Evolutionary conservation across 805 yeast species (phyloP).

Genomic region (Ogataea nonfermentans): DNA sequence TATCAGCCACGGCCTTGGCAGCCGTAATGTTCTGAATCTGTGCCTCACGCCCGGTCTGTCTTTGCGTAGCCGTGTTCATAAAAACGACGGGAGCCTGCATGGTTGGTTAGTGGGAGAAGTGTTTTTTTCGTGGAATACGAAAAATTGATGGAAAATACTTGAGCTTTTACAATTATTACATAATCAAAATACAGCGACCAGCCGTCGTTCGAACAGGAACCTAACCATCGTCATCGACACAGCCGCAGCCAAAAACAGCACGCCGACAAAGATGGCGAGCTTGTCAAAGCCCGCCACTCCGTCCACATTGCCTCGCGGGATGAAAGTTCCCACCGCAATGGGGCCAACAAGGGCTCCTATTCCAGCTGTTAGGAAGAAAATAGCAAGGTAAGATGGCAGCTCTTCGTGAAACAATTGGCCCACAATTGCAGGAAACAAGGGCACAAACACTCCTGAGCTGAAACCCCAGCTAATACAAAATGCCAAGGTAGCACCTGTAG

Average conservation of each 20-base stretch:
- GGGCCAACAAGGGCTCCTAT: constrained; percentile 37
- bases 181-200: constrained; percentile 6
- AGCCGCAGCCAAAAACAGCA: constrained; percentile 25
- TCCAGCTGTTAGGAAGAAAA: constrained; percentile 29
- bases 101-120: neutral
- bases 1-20: constrained; percentile 98
- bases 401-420: constrained; percentile 36
- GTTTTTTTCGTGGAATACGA: neutral
- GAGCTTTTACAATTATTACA: neutral
- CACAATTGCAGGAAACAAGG: constrained; percentile 33
- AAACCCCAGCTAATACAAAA: constrained; percentile 35
- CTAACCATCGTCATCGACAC: constrained; percentile 6
- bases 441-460: constrained; percentile 33
- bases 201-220: constrained; percentile 6
- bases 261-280: constrained; percentile 32
- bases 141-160: neutral
- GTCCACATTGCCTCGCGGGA: constrained; percentile 24
- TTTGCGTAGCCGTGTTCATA: constrained; percentile 83
- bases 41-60: constrained; percentile 96
- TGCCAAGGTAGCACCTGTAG: constrained; percentile 38
- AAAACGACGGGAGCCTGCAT: constrained; percentile 87
- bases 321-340: constrained; percentile 34
- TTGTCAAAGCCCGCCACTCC: constrained; percentile 28
- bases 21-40: constrained; percentile 97
- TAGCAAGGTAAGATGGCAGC: constrained; percentile 30